Percentiles rank a stretch among this genome's conserved stretches.
Evolutionary conservation across 2,329 filamentous ascomycete species (phyloP).

Genomic region (Colletotrichum sp.): DNA sequence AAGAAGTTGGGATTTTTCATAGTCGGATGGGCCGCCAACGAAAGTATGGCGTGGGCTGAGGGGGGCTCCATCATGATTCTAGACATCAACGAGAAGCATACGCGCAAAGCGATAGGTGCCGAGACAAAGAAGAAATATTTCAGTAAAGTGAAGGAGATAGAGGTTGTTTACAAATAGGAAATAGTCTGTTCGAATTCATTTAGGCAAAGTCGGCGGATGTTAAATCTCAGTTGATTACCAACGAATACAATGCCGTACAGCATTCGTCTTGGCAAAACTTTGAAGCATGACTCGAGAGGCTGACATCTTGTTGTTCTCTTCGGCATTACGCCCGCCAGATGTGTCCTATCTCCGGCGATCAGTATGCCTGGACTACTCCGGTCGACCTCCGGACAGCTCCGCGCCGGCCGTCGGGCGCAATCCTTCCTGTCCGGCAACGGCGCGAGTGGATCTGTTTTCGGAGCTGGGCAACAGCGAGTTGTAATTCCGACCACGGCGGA

Average conservation of each 20-base stretch:
- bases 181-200: background rate
- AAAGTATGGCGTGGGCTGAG: background rate
- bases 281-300: background rate
- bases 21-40: background rate
- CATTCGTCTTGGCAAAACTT: background rate
- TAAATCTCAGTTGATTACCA: background rate
- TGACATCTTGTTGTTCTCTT: background rate
- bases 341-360: background rate
- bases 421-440: background rate
- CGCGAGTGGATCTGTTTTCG: background rate
- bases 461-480: background rate
- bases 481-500: background rate
- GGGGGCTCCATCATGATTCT: background rate
- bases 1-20: background rate
- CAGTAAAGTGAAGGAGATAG: background rate
- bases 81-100: background rate
- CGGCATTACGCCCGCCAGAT: background rate
- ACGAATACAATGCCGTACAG: background rate
- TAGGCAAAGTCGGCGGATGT: background rate
- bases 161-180: background rate
- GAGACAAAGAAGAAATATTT: background rate
- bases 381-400: background rate
- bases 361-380: background rate
- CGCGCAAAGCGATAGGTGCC: background rate
- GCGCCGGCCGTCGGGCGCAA: background rate